A percentile compares a stretch with the other conserved stretches of the same genome.
These are phyloP conservation scores for Lachnellula subtilissima DNA, from an alignment of 2,329 filamentous ascomycete genomes.

Conservation along the genomic window DNA sequence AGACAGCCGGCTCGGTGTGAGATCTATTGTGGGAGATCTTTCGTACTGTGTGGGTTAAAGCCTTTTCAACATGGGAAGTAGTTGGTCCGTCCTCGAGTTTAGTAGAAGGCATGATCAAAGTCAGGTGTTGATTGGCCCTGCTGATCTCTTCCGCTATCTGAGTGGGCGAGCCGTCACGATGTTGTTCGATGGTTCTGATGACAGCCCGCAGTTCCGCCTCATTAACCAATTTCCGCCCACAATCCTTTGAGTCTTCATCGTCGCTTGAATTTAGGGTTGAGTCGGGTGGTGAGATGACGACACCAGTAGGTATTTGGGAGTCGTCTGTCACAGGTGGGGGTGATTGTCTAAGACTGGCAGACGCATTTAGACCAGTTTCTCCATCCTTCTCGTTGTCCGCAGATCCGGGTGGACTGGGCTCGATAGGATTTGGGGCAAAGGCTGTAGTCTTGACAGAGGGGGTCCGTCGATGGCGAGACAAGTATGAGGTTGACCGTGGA, in stretches of 20 bases:
- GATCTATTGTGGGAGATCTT: constrained; percentile 30
- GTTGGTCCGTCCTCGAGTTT: constrained; percentile 27
- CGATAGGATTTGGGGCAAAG: constrained; percentile 27
- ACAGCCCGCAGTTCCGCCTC: constrained; percentile 68
- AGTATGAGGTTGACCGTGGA: constrained; percentile 61
- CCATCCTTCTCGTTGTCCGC: constrained; percentile 26
- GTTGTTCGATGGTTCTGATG: constrained; percentile 71
- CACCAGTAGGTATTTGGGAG: constrained; percentile 71
- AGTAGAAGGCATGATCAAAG: constrained; percentile 33
- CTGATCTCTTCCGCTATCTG: constrained; percentile 24
- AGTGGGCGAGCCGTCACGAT: constrained; percentile 53
- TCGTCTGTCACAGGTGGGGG: constrained; percentile 74
- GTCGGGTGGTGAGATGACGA: constrained; percentile 87
- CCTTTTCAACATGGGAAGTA: constrained; percentile 13
- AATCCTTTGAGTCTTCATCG: constrained; percentile 58
- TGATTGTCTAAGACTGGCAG: constrained; percentile 70
- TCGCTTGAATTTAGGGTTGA: constrained; percentile 78
- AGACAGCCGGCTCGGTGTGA: constrained; percentile 44
- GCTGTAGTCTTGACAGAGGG: constrained; percentile 39
- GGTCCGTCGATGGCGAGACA: constrained; percentile 58
- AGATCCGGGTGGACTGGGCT: constrained; percentile 24
- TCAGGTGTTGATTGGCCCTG: constrained; percentile 23
- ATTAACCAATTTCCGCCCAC: constrained; percentile 28
- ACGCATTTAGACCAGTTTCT: constrained; percentile 32
- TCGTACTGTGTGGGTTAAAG: constrained; percentile 13